Evolutionary conservation across 345 rosid species (phyloP).

Genomic region (Euphorbia tirucalli): DNA sequence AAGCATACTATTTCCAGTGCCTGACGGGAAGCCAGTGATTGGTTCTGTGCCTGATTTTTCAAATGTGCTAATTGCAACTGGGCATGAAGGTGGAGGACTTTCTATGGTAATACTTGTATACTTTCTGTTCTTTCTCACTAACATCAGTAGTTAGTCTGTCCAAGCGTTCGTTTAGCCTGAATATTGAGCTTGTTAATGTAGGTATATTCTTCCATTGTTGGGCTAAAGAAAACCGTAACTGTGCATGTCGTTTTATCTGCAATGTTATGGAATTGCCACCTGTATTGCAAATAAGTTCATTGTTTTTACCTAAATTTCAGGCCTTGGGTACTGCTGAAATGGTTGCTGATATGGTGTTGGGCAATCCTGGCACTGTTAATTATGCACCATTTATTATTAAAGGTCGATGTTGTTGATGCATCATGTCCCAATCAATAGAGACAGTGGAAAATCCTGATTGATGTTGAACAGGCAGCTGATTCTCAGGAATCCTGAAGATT

Average conservation of each 20-base stretch:
- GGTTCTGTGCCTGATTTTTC: constrained; percentile 67
- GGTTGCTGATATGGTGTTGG: constrained; percentile 70
- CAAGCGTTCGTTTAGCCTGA: neutral
- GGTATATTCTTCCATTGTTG: neutral
- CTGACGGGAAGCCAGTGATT: constrained; percentile 86
- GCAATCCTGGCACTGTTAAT: constrained; percentile 50
- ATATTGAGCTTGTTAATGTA: neutral
- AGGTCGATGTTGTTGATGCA: constrained; percentile 38
- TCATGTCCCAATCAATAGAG: constrained; percentile 3
- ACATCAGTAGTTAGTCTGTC: neutral
- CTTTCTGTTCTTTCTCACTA: neutral
- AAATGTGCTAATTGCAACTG: constrained; percentile 73
- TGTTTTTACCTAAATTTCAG: constrained; percentile 42
- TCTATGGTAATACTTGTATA: constrained; percentile 56
- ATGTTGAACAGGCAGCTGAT: constrained; percentile 6
- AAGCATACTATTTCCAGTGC: constrained; percentile 51
- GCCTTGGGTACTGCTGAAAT: constrained; percentile 91
- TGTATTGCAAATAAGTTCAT: neutral
- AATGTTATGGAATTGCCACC: neutral
- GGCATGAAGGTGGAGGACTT: constrained; percentile 95
- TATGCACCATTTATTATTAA: constrained; percentile 48
- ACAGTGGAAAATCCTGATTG: constrained; percentile 1
- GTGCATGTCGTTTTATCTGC: neutral
- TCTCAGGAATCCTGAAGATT: constrained; percentile 12
- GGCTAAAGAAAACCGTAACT: neutral